These are phyloP conservation scores for Ceriops zippeliana DNA, from an alignment of 345 rosid species.

Conservation along the genomic window DNA sequence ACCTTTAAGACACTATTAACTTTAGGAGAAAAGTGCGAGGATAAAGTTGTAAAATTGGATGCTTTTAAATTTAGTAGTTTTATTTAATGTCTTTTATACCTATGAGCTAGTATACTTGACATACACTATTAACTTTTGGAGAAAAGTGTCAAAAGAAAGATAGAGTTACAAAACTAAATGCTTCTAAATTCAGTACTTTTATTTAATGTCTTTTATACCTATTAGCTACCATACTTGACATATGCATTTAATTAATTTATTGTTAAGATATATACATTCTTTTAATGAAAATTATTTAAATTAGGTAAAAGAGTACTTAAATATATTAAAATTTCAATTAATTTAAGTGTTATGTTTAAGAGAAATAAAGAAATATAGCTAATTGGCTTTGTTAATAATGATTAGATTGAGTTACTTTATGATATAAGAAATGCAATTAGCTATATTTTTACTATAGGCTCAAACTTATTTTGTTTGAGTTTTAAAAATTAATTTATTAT, in stretches of 20 bases:
- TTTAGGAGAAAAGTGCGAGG: neutral
- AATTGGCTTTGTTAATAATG: neutral
- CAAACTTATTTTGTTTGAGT: neutral
- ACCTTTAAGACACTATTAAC: accelerated
- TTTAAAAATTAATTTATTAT: neutral
- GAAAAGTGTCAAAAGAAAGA: neutral
- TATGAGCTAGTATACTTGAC: neutral
- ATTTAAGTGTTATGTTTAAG: neutral
- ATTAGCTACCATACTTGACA: neutral
- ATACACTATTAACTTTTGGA: neutral
- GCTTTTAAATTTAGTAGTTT: neutral
- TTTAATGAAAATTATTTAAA: neutral
- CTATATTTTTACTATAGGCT: neutral
- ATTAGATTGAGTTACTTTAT: neutral
- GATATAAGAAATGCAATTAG: neutral
- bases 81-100: neutral
- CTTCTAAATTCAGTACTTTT: neutral
- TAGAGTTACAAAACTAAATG: neutral
- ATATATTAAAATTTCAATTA: neutral
- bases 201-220: neutral
- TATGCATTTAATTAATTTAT: neutral
- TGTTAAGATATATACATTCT: neutral
- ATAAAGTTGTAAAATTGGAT: neutral
- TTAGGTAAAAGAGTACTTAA: neutral
- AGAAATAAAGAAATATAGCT: neutral